These are phyloP conservation scores for Populus davidiana DNA, from an alignment of 345 rosid genomes.

Conservation along the genomic window DNA sequence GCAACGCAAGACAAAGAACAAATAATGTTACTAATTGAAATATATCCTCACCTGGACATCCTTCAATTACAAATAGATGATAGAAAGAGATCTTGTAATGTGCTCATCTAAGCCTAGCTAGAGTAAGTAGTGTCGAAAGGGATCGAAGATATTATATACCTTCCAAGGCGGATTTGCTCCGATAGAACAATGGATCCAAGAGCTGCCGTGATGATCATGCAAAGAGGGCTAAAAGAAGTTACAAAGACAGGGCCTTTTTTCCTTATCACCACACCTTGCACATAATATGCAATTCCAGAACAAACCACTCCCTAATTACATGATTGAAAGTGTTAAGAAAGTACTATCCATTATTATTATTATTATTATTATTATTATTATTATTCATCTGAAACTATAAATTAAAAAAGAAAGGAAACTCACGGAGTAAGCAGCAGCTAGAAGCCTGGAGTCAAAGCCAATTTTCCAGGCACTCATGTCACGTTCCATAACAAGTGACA, in stretches of 20 bases:
- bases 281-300: constrained; percentile 80
- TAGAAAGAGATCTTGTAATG: too few relatives aligned
- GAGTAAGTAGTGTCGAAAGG: too few relatives aligned
- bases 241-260: constrained; percentile 80
- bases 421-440: constrained; percentile 80
- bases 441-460: constrained; percentile 70
- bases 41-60: background rate
- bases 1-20: background rate
- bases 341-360: background rate
- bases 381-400: background rate
- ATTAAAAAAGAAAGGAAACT: background rate
- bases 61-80: too few relatives aligned
- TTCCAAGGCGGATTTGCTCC: constrained; percentile 73
- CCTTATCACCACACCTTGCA: constrained; percentile 66
- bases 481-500: constrained; percentile 60
- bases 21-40: background rate
- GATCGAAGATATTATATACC: constrained; percentile 35
- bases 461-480: constrained; percentile 68
- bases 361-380: too few relatives aligned
- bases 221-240: constrained; percentile 76
- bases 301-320: constrained; percentile 74
- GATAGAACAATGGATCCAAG: constrained; percentile 62
- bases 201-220: constrained; percentile 80
- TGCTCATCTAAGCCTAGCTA: too few relatives aligned
- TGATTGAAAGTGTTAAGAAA: background rate